Percentiles rank a stretch among this genome's conserved stretches.
These are phyloP conservation scores for Postia placenta DNA, from an alignment of 768 basidiomycete genomes.

Conservation along the genomic window DNA sequence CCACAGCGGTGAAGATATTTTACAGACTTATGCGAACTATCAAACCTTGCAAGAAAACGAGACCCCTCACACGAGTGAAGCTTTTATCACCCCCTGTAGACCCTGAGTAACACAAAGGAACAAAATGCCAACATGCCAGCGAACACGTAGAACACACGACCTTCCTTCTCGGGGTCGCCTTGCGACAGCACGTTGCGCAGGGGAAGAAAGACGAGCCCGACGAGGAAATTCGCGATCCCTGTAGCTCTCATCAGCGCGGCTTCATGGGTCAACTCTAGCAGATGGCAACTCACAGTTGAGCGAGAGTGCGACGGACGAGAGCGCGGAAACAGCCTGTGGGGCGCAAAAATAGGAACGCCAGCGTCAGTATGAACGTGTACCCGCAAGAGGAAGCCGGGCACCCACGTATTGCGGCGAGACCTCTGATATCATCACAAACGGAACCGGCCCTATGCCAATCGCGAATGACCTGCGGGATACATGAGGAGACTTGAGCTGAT, in stretches of 20 bases:
- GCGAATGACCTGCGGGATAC: slow-evolving; percentile 67
- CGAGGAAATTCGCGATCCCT: slow-evolving; percentile 85
- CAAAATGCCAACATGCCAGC: slow-evolving; percentile 43
- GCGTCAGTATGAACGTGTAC: not conserved
- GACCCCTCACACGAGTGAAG: too few species aligned
- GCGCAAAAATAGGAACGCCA: not conserved
- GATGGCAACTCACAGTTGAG: slow-evolving; percentile 57
- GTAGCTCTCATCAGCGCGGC: too few species aligned
- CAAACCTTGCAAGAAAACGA: too few species aligned
- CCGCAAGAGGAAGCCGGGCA: slow-evolving; percentile 10
- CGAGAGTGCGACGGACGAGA: slow-evolving; percentile 71
- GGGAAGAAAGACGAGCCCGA: slow-evolving; percentile 83
- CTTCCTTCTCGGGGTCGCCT: slow-evolving; percentile 56
- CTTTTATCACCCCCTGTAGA: slow-evolving; percentile 23
- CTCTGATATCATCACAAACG: slow-evolving; percentile 90
- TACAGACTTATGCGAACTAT: too few species aligned
- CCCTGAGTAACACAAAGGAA: slow-evolving; percentile 23
- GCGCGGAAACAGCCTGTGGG: slow-evolving; percentile 66
- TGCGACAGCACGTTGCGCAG: slow-evolving; percentile 68
- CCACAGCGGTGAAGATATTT: too few species aligned
- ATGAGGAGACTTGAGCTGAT: not conserved
- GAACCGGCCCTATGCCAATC: slow-evolving; percentile 84
- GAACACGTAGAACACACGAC: slow-evolving; percentile 89
- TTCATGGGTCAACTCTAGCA: too few species aligned
- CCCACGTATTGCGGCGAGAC: slow-evolving; percentile 75